Evolutionary conservation across 2,329 filamentous ascomycete genomes (phyloP).

Genomic region (Zasmidium cellare): DNA sequence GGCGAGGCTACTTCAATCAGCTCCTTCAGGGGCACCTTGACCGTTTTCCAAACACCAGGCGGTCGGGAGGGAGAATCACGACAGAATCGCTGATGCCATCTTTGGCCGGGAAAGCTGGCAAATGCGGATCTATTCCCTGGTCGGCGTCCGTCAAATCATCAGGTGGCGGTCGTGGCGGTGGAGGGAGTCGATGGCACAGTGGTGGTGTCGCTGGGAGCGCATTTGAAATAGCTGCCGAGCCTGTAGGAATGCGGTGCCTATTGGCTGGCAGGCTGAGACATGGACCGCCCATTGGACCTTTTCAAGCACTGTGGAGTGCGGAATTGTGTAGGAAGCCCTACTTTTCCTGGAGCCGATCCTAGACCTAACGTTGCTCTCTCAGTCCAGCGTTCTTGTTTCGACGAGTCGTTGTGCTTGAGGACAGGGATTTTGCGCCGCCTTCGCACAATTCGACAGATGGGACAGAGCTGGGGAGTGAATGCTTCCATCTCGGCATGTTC

Average conservation of each 20-base stretch:
- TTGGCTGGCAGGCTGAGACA: neutral
- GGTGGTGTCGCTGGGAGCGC: neutral
- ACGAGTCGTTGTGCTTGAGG: neutral
- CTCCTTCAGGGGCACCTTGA: neutral
- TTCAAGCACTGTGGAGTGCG: neutral
- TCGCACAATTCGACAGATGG: neutral
- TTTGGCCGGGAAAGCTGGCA: neutral
- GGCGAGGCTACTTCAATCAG: neutral
- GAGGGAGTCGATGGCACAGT: neutral
- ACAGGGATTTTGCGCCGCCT: neutral
- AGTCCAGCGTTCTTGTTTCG: too few relatives aligned
- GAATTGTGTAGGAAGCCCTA: neutral
- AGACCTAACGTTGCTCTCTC: too few relatives aligned
- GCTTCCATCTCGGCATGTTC: neutral
- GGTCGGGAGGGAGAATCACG: neutral
- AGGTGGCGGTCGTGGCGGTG: neutral
- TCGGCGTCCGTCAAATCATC: neutral
- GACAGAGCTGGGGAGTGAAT: neutral
- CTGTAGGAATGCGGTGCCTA: neutral
- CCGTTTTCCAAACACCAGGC: slow-evolving; percentile 1
- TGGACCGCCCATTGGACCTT: neutral
- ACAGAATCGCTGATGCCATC: neutral
- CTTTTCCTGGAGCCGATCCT: neutral
- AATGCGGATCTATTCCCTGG: neutral
- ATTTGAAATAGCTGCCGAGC: neutral